A percentile compares a stretch with the other conserved stretches of the same genome.
Evolutionary conservation across 2,329 filamentous ascomycete genomes (phyloP).

Genomic region (Talaromyces piceae): DNA sequence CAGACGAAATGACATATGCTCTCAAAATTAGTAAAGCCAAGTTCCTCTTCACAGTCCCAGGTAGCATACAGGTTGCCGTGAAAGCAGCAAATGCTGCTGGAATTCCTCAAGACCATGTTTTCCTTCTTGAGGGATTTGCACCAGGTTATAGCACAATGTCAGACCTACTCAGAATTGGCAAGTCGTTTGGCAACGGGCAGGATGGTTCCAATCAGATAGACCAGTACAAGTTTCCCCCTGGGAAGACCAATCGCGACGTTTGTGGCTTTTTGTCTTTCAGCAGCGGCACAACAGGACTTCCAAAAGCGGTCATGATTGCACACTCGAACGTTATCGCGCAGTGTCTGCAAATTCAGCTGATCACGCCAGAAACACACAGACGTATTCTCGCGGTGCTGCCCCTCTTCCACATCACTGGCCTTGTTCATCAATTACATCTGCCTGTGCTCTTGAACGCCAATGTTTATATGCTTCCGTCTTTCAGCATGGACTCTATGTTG

Average conservation of each 20-base stretch:
- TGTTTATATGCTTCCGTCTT: slow-evolving; percentile 57
- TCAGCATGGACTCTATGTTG: slow-evolving; percentile 56
- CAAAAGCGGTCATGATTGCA: slow-evolving; percentile 49
- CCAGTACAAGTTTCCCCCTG: slow-evolving; percentile 43
- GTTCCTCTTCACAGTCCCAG: slow-evolving; percentile 51
- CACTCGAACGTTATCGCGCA: slow-evolving; percentile 53
- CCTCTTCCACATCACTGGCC: slow-evolving; percentile 57
- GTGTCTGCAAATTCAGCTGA: slow-evolving; percentile 51
- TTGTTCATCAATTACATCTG: slow-evolving; percentile 56
- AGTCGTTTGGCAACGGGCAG: too few species aligned
- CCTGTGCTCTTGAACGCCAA: slow-evolving; percentile 58
- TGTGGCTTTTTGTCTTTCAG: slow-evolving; percentile 48
- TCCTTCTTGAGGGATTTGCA: slow-evolving; percentile 50
- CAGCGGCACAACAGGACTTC: slow-evolving; percentile 44
- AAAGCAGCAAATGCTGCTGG: slow-evolving; percentile 49
- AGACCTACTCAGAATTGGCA: slow-evolving; percentile 26
- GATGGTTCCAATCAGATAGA: slow-evolving; percentile 40
- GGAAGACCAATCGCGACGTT: slow-evolving; percentile 50
- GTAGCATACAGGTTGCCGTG: slow-evolving; percentile 48
- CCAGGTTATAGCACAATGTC: slow-evolving; percentile 42
- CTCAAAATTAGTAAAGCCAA: slow-evolving; percentile 51
- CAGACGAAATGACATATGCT: slow-evolving; percentile 62
- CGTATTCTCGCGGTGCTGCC: slow-evolving; percentile 53
- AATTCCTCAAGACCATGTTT: slow-evolving; percentile 45
- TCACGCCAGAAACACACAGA: slow-evolving; percentile 44